Evolutionary conservation across 495 filamentous ascomycete species (phyloP).

Genomic region (Xylaria scruposa): DNA sequence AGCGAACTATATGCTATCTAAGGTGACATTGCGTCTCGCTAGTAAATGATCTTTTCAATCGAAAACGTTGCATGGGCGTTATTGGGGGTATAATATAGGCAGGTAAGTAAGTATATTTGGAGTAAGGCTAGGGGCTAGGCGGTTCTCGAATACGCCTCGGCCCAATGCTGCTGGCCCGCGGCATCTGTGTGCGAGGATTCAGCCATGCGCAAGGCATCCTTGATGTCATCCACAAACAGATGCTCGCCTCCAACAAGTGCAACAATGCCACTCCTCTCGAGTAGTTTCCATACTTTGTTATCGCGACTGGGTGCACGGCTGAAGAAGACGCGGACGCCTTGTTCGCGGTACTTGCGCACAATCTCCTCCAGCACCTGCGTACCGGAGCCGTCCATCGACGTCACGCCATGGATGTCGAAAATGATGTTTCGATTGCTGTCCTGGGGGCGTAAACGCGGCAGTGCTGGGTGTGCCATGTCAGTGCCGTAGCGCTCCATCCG

Average conservation of each 20-base stretch:
- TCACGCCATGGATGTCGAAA: conserved; percentile 96
- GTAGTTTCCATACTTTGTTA: conserved; percentile 71
- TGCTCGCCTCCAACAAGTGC: conserved; percentile 73
- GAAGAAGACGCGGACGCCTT: conserved; percentile 86
- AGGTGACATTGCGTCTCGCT: not conserved
- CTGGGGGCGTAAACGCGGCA: conserved; percentile 73
- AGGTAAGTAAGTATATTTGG: not conserved
- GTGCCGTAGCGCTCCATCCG: conserved; percentile 90
- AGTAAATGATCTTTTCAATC: not conserved
- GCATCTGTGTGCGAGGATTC: conserved; percentile 63
- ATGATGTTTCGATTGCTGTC: conserved; percentile 88
- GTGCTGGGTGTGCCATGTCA: conserved; percentile 79
- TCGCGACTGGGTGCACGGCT: conserved; percentile 71
- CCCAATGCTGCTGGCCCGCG: not conserved
- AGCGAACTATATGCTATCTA: conserved; percentile 2
- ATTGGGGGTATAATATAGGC: conserved; percentile 6
- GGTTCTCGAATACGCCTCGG: not conserved
- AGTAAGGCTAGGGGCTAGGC: conserved; percentile 15
- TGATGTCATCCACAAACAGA: conserved; percentile 83
- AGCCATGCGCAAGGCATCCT: conserved; percentile 80
- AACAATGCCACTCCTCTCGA: conserved; percentile 83
- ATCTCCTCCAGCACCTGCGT: conserved; percentile 92
- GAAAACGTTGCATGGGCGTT: not conserved
- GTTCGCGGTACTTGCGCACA: conserved; percentile 73
- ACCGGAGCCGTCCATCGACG: conserved; percentile 88